Percentiles rank a stretch among this genome's conserved stretches.
phyloP scores from a whole-genome alignment of 2,329 filamentous ascomycete genomes.

The Aspergillus persii region DNA sequence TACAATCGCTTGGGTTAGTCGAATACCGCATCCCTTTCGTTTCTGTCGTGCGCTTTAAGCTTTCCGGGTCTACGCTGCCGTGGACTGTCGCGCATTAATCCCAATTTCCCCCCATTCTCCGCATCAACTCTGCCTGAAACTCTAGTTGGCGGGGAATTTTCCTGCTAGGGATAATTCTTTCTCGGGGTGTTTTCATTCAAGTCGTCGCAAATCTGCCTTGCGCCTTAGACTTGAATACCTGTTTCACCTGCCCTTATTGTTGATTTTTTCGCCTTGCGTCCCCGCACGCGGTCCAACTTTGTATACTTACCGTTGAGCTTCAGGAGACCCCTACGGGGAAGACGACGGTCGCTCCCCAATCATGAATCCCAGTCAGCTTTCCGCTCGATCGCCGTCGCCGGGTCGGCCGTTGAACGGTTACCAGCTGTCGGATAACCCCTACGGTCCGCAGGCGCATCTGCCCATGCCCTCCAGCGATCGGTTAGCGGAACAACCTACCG shows the following conservation, averaged over 20 bases:
- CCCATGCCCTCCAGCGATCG: conserved; percentile 73
- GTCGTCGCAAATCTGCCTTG: not conserved
- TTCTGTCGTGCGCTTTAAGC: not conserved
- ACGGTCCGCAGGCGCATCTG: conserved; percentile 58
- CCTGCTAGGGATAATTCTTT: not conserved
- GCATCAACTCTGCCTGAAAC: conserved; percentile 22
- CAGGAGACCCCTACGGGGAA: conserved; percentile 42
- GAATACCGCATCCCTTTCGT: conserved; percentile 17
- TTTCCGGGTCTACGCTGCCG: conserved; percentile 9
- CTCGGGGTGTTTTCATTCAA: not conserved
- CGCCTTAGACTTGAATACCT: not conserved
- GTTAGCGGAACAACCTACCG: conserved; percentile 79
- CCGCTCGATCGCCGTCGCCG: conserved; percentile 69
- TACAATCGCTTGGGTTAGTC: conserved; percentile 72
- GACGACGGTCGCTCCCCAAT: conserved; percentile 41
- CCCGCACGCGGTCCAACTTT: not conserved
- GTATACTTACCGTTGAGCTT: conserved; percentile 22
- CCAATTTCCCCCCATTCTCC: conserved; percentile 9
- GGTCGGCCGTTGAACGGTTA: conserved; percentile 73
- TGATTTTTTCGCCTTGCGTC: not conserved
- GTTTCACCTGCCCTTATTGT: not conserved
- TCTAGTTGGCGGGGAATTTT: conserved; percentile 9
- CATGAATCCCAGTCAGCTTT: conserved; percentile 55
- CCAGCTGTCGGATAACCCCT: conserved; percentile 77
- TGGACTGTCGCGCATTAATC: conserved; percentile 11